Conservation (phyloP, 306 rosid genomes). For the Inga leiocalycina region DNA sequence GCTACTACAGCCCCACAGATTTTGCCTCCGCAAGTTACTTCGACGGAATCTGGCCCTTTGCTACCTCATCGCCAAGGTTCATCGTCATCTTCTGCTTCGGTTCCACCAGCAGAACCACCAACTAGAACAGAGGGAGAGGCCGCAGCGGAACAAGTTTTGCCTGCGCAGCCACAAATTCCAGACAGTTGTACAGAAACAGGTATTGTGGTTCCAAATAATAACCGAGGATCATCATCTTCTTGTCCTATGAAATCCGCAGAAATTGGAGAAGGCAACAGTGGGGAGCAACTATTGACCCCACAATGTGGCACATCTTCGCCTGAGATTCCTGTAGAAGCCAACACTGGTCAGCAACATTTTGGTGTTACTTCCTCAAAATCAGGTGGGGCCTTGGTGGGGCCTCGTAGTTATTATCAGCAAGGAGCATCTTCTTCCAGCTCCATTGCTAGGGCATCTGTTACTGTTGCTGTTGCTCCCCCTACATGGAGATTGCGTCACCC, state of each 20-base stretch:
- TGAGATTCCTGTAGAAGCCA: not conserved
- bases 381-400: not conserved
- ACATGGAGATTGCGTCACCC: too few species aligned
- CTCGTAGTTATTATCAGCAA: not conserved
- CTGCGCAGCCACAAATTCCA: not conserved
- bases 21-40: too few species aligned
- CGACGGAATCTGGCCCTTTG: too few species aligned
- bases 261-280: not conserved
- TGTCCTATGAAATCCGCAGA: not conserved
- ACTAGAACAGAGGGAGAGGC: not conserved
- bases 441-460: not conserved
- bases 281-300: not conserved
- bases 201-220: not conserved
- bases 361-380: not conserved
- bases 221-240: not conserved
- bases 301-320: not conserved
- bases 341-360: too few species aligned
- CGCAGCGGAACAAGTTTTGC: not conserved
- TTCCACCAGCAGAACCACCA: too few species aligned
- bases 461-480: not conserved
- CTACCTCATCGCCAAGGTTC: too few species aligned
- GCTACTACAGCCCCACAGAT: too few species aligned
- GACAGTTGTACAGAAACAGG: not conserved
- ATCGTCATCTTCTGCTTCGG: too few species aligned
- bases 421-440: not conserved